A percentile compares a stretch with the other conserved stretches of the same genome.
Evolutionary conservation across 2,329 filamentous ascomycete genomes (phyloP).

Genomic region (Verticillium nonalfalfae): DNA sequence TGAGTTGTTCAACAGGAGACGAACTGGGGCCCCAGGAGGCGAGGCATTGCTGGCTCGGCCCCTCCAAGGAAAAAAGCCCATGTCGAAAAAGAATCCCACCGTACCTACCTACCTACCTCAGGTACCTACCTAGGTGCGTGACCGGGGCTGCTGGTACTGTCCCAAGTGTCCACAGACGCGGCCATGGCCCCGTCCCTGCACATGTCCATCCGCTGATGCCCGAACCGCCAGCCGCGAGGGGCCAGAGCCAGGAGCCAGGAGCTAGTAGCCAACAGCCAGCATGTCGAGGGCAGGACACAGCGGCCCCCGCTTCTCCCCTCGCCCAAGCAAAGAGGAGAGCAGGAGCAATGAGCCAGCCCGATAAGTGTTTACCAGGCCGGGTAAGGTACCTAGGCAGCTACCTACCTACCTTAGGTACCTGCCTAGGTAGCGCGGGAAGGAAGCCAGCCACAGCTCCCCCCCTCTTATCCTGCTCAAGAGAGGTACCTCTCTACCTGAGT

Average conservation of each 20-base stretch:
- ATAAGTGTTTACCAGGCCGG: neutral
- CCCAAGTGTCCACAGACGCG: neutral
- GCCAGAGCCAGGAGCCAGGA: neutral
- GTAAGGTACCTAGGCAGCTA: neutral
- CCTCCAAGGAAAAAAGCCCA: neutral
- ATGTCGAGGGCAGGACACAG: neutral
- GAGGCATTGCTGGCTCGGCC: neutral
- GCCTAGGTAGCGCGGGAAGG: too few species aligned
- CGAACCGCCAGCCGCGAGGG: neutral
- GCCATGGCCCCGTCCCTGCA: neutral
- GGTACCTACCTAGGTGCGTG: neutral
- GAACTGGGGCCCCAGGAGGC: neutral
- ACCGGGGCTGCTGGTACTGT: neutral
- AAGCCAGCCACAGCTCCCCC: neutral
- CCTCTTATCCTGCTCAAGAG: neutral
- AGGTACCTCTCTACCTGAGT: neutral
- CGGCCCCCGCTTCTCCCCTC: neutral
- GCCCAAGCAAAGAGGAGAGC: neutral
- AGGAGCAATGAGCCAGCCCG: neutral
- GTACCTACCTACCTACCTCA: neutral
- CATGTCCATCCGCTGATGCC: neutral
- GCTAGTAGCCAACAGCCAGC: neutral
- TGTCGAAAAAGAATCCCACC: neutral
- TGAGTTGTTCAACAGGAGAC: neutral
- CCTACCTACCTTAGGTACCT: too few species aligned